Evolutionary conservation across 495 filamentous ascomycete species (phyloP).

Genomic region (Cercophora newfieldiana): DNA sequence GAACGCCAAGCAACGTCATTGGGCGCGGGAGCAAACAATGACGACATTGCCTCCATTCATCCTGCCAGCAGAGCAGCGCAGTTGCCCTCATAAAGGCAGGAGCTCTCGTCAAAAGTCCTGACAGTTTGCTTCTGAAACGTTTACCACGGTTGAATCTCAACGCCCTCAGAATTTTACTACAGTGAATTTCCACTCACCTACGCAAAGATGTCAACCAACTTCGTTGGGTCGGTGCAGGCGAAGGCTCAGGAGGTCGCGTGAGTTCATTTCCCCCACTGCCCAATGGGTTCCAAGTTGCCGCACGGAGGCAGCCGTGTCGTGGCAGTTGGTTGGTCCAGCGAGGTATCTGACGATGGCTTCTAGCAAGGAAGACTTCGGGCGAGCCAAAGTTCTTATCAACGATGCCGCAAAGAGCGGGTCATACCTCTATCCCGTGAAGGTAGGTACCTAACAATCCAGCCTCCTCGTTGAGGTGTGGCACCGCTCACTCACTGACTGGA

Average conservation of each 20-base stretch:
- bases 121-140: not conserved
- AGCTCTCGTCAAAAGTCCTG: not conserved
- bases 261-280: constrained; percentile 20
- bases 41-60: constrained; percentile 20
- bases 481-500: not conserved
- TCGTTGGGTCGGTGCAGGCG: constrained; percentile 35
- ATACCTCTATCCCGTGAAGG: constrained; percentile 87
- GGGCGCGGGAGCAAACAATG: constrained; percentile 18
- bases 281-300: too few relatives aligned
- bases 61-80: too few relatives aligned
- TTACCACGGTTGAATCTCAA: not conserved
- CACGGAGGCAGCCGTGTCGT: too few relatives aligned
- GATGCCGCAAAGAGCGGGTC: constrained; percentile 70
- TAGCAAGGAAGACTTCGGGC: constrained; percentile 59
- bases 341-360: not conserved
- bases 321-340: too few relatives aligned
- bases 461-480: not conserved
- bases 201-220: constrained; percentile 25
- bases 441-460: constrained; percentile 37
- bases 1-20: constrained; percentile 10
- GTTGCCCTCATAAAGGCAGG: not conserved
- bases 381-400: constrained; percentile 52
- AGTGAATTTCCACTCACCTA: not conserved
- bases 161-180: not conserved
- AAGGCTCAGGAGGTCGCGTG: constrained; percentile 55